Percentiles rank a stretch among this genome's conserved stretches.
phyloP scores from a whole-genome alignment of 2,329 filamentous ascomycete genomes.

The Fusarium austroafricanum region DNA sequence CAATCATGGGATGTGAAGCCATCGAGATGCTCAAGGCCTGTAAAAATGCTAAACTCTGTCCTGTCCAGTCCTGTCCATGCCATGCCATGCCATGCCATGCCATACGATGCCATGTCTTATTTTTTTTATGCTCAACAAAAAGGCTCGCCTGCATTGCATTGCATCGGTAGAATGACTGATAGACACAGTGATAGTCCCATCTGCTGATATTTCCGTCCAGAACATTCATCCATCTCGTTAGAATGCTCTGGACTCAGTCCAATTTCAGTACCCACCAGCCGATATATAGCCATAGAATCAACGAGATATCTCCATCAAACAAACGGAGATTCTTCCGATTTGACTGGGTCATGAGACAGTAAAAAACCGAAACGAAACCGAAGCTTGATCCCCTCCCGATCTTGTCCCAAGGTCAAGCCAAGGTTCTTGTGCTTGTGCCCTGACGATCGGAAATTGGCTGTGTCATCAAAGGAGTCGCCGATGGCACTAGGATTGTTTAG shows the following conservation, averaged over 20 bases:
- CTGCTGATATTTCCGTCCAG: not conserved
- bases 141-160: not conserved
- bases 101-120: constrained; percentile 6
- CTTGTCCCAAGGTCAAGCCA: constrained; percentile 3
- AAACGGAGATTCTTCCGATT: constrained; percentile 6
- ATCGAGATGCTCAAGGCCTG: constrained; percentile 30
- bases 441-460: constrained; percentile 44
- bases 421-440: constrained; percentile 14
- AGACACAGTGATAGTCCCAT: not conserved
- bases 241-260: constrained; percentile 1
- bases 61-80: not conserved
- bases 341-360: constrained; percentile 14
- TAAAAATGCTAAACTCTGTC: constrained; percentile 9
- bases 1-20: constrained; percentile 16
- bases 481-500: constrained; percentile 32
- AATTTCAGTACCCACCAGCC: too few species aligned
- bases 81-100: not conserved
- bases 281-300: not conserved
- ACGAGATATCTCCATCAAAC: not conserved
- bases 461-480: constrained; percentile 44
- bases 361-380: constrained; percentile 12
- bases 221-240: constrained; percentile 1
- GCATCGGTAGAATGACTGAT: not conserved
- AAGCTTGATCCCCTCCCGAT: constrained; percentile 9
- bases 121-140: constrained; percentile 8